Percentiles rank a stretch among this genome's conserved stretches.
Evolutionary conservation across 1,139 yeast genomes (phyloP).

Genomic region (Saccharomyces hybrid): DNA sequence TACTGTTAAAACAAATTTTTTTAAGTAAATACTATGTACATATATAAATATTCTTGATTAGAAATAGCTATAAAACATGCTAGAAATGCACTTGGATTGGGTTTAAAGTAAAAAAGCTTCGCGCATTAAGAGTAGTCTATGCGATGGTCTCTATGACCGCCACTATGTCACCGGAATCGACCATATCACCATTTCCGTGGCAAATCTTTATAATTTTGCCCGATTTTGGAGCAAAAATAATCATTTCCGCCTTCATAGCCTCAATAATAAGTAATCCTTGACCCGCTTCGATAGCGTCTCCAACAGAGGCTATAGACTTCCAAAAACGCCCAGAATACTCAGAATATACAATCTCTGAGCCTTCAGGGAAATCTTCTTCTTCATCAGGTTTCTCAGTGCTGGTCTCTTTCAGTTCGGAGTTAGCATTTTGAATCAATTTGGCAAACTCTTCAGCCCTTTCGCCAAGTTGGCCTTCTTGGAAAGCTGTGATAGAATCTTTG

Average conservation of each 20-base stretch:
- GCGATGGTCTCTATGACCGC: conserved; percentile 45
- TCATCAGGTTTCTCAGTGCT: conserved; percentile 36
- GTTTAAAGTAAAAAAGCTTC: neutral
- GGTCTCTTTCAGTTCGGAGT: conserved; percentile 57
- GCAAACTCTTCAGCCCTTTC: conserved; percentile 82
- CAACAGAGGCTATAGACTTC: conserved; percentile 79
- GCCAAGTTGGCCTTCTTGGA: conserved; percentile 62
- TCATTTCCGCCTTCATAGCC: conserved; percentile 98
- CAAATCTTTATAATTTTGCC: conserved; percentile 76
- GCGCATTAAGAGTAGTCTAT: neutral
- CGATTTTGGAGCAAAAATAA: conserved; percentile 58
- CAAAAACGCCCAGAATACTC: conserved; percentile 95
- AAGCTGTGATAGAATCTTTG: conserved; percentile 61
- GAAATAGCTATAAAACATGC: neutral
- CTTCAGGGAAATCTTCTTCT: conserved; percentile 56
- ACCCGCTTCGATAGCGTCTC: conserved; percentile 67
- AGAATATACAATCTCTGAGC: conserved; percentile 78
- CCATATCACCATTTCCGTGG: conserved; percentile 88
- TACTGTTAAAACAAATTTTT: neutral
- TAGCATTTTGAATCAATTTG: conserved; percentile 71
- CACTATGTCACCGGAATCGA: conserved; percentile 90
- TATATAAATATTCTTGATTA: neutral
- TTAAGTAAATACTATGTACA: neutral
- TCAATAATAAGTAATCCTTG: conserved; percentile 85
- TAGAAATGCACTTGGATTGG: neutral